phyloP scores from a whole-genome alignment of 441 rosid species.

The Pelargonium myrrhifolium region DNA sequence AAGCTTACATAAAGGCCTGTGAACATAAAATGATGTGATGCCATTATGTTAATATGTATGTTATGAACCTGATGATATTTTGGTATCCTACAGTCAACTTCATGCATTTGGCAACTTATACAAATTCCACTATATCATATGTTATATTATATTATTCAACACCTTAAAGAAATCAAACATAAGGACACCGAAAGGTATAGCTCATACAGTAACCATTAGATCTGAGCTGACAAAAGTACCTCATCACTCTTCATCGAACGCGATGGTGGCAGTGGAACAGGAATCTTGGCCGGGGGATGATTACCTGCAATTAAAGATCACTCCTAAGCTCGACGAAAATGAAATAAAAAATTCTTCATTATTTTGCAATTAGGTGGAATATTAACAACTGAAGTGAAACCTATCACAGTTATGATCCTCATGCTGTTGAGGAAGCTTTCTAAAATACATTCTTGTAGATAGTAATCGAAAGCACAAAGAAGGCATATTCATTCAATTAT shows the following conservation, averaged over 20 bases:
- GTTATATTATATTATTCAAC: background rate
- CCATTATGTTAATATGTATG: background rate
- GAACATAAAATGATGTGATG: background rate
- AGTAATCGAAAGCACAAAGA: constrained; percentile 10
- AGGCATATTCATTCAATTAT: constrained; percentile 16
- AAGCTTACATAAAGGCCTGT: background rate
- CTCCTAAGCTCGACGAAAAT: constrained; percentile 16
- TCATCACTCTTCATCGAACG: constrained; percentile 50
- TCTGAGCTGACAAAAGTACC: constrained; percentile 37
- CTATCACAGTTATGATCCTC: constrained; percentile 9
- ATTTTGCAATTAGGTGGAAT: background rate
- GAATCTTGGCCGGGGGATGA: constrained; percentile 86
- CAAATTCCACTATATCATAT: background rate
- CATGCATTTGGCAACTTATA: background rate
- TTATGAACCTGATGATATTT: background rate
- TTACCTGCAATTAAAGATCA: constrained; percentile 42
- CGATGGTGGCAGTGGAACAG: constrained; percentile 70
- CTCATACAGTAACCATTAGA: constrained; percentile 7
- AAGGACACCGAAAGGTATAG: background rate
- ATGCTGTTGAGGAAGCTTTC: background rate
- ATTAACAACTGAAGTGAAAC: constrained; percentile 9
- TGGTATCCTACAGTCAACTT: background rate
- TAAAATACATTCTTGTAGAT: constrained; percentile 3
- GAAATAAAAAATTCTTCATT: constrained; percentile 1
- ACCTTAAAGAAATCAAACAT: background rate